Conservation (phyloP, 257 asterid genomes). For the Primulina huaijiensis region DNA sequence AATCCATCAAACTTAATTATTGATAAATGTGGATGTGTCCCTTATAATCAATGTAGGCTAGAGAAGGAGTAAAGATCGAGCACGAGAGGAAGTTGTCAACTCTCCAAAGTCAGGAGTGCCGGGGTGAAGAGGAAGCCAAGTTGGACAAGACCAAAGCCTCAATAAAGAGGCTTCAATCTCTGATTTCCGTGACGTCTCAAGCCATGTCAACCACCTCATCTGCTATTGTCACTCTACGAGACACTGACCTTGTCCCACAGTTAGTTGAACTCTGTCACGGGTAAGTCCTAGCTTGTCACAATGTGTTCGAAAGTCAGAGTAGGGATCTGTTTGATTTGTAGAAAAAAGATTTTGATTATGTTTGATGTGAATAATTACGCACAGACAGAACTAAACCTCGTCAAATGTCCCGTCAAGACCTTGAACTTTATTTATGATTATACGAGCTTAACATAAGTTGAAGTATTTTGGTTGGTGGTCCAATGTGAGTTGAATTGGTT, state of each 20-base stretch:
- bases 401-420: not conserved
- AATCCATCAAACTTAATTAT: not conserved
- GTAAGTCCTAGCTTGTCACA: constrained; percentile 37
- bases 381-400: no score
- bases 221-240: constrained; percentile 71
- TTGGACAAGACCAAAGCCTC: constrained; percentile 94
- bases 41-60: constrained; percentile 47
- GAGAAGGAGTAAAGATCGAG: constrained; percentile 94
- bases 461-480: constrained; percentile 9
- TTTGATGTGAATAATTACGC: not conserved
- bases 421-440: not conserved
- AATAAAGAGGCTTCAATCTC: constrained; percentile 80
- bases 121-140: constrained; percentile 68
- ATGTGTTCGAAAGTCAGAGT: not conserved
- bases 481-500: not conserved
- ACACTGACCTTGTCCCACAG: constrained; percentile 92
- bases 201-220: constrained; percentile 90
- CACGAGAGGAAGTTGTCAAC: constrained; percentile 81
- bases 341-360: not conserved
- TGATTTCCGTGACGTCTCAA: constrained; percentile 86
- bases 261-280: constrained; percentile 97
- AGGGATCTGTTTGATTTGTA: not conserved
- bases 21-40: constrained; percentile 15
- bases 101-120: constrained; percentile 80
- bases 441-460: not conserved